Evolutionary conservation across 2,329 filamentous ascomycete genomes (phyloP).

Genomic region (Penicillium polonicum): DNA sequence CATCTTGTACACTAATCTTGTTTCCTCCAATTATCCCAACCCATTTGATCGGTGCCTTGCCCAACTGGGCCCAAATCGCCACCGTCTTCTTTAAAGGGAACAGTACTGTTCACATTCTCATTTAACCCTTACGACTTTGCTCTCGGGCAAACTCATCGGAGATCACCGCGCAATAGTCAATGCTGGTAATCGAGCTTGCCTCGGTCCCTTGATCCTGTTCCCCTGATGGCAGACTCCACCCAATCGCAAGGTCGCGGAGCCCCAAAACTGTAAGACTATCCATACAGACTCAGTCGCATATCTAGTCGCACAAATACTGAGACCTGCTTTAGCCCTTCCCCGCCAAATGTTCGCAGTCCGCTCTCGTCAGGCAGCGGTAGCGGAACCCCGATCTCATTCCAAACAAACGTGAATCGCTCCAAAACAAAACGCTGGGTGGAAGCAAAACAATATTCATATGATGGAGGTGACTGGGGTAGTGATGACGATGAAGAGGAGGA

Average conservation of each 20-base stretch:
- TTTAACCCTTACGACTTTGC: neutral
- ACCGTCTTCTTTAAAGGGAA: constrained; percentile 7
- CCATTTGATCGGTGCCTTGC: constrained; percentile 23
- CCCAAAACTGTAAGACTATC: constrained; percentile 26
- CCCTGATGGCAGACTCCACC: constrained; percentile 30
- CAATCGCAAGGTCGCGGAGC: constrained; percentile 26
- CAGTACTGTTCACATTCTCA: neutral
- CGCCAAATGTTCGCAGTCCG: constrained; percentile 27
- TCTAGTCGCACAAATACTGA: constrained; percentile 15
- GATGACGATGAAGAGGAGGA: constrained; percentile 59
- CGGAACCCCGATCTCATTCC: constrained; percentile 61
- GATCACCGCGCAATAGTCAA: constrained; percentile 15
- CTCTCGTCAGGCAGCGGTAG: constrained; percentile 28
- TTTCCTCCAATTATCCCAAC: constrained; percentile 13
- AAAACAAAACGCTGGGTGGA: constrained; percentile 97
- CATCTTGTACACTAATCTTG: constrained; percentile 20
- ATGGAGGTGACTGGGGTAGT: constrained; percentile 90
- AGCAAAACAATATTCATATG: constrained; percentile 81
- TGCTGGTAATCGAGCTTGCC: constrained; percentile 12
- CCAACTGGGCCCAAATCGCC: constrained; percentile 16
- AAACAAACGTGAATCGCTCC: constrained; percentile 79
- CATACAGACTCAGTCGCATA: neutral
- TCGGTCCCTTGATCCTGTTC: constrained; percentile 3
- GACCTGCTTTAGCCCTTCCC: constrained; percentile 15
- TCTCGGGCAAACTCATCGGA: neutral